Evolutionary conservation across 164 flowering plant genomes (phyloP).

Genomic region (Berberis vulgaris): DNA sequence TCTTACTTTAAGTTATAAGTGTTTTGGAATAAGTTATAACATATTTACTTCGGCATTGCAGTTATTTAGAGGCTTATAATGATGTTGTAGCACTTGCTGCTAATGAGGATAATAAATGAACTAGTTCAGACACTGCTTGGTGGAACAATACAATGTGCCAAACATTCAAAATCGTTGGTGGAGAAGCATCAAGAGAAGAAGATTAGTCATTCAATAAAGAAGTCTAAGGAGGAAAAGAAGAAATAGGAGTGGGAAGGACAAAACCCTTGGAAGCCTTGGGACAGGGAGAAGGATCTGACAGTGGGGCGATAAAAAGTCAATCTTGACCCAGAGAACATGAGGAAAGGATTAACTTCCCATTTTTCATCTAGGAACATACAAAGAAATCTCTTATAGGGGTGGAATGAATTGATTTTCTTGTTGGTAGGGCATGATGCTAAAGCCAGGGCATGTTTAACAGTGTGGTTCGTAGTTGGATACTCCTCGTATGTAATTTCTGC

Average conservation of each 20-base stretch:
- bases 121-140: constrained; percentile 63
- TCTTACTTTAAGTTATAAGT: too few relatives aligned
- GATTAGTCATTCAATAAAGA: constrained; percentile 36
- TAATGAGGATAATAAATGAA: constrained; percentile 36
- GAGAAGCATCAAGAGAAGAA: constrained; percentile 66
- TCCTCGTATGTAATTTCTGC: too few relatives aligned
- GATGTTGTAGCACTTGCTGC: constrained; percentile 71
- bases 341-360: constrained; percentile 64
- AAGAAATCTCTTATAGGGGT: constrained; percentile 54
- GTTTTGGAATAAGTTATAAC: too few relatives aligned
- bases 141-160: constrained; percentile 73
- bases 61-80: constrained; percentile 83
- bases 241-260: constrained; percentile 78
- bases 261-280: constrained; percentile 99
- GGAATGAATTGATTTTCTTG: neutral
- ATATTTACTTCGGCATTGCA: constrained; percentile 14
- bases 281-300: constrained; percentile 79
- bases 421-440: too few relatives aligned
- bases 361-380: constrained; percentile 71
- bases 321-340: constrained; percentile 53
- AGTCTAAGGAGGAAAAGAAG: constrained; percentile 33
- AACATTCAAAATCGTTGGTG: constrained; percentile 14
- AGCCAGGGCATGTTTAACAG: too few relatives aligned
- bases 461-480: too few relatives aligned
- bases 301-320: constrained; percentile 77